Evolutionary conservation across 768 basidiomycete genomes (phyloP).

Genomic region (Termitomyces sp.): DNA sequence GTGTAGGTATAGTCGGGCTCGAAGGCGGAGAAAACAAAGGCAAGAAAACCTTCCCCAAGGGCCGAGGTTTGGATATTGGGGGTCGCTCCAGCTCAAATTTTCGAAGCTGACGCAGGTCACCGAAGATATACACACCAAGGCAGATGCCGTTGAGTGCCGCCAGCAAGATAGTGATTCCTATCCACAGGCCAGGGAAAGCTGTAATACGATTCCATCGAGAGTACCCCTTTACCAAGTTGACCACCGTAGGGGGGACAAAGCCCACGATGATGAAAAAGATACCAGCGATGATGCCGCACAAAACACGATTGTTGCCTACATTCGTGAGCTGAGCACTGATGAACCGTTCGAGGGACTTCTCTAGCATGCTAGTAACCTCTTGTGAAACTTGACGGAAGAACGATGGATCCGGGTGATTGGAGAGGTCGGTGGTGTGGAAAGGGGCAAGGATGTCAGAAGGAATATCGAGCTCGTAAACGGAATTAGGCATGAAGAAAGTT

Average conservation of each 20-base stretch:
- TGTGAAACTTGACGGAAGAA: conserved; percentile 55
- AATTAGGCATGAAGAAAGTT: conserved; percentile 72
- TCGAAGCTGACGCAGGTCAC: conserved; percentile 71
- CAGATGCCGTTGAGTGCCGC: conserved; percentile 70
- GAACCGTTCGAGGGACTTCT: conserved; percentile 59
- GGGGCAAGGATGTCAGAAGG: conserved; percentile 60
- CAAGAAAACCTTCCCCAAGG: conserved; percentile 22
- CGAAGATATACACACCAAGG: conserved; percentile 73
- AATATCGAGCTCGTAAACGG: conserved; percentile 67
- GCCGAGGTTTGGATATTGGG: conserved; percentile 47
- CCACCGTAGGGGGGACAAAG: conserved; percentile 39
- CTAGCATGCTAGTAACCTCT: conserved; percentile 53
- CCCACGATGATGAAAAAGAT: conserved; percentile 40
- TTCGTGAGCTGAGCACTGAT: conserved; percentile 64
- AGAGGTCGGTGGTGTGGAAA: conserved; percentile 38
- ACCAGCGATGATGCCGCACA: conserved; percentile 67
- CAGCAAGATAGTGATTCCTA: conserved; percentile 57
- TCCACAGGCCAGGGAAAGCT: conserved; percentile 65
- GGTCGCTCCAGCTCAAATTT: conserved; percentile 75
- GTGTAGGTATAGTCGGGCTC: conserved; percentile 12
- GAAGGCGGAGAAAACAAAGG: conserved; percentile 15
- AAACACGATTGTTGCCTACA: conserved; percentile 63
- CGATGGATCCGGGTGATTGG: conserved; percentile 58
- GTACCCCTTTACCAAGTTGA: conserved; percentile 39
- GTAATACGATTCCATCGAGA: conserved; percentile 53